Evolutionary conservation across 495 filamentous ascomycete genomes (phyloP).

Genomic region (Podospora pseudoanserina): DNA sequence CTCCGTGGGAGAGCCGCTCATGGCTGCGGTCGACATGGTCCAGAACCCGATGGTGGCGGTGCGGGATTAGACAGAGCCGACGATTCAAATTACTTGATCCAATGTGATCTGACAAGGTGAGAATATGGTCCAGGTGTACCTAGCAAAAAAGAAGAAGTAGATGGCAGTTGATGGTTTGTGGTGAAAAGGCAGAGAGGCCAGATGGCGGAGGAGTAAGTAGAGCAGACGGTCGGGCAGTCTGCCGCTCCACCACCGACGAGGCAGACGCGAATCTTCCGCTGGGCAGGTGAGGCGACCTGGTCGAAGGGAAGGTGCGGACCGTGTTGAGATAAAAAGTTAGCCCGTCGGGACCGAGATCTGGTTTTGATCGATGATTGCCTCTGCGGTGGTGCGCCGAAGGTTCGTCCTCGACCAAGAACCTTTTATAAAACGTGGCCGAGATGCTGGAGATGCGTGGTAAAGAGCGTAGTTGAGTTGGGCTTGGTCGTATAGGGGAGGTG

Average conservation of each 20-base stretch:
- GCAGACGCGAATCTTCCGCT: not conserved
- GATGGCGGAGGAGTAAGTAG: not conserved
- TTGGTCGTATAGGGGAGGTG: not conserved
- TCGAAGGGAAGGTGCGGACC: not conserved
- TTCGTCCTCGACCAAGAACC: not conserved
- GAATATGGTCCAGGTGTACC: slow-evolving; percentile 30
- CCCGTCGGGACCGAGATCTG: not conserved
- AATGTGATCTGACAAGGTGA: slow-evolving; percentile 19
- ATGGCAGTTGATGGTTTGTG: slow-evolving; percentile 16
- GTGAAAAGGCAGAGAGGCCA: not conserved
- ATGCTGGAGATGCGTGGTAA: not conserved
- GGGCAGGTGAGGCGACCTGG: not conserved
- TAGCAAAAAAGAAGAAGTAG: slow-evolving; percentile 27
- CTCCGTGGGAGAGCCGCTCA: slow-evolving; percentile 48
- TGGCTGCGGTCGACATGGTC: slow-evolving; percentile 45
- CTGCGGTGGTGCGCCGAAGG: not conserved
- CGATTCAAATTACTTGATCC: slow-evolving; percentile 15
- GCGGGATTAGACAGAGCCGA: slow-evolving; percentile 7
- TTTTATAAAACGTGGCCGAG: not conserved
- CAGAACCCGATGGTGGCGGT: slow-evolving; percentile 17
- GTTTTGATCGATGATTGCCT: not conserved
- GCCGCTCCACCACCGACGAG: not conserved
- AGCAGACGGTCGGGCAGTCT: not conserved
- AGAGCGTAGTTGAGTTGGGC: not conserved
- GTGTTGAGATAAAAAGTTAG: not conserved